Conservation (phyloP, 2,329 filamentous ascomycete genomes). For the Aspergillus piperis region DNA sequence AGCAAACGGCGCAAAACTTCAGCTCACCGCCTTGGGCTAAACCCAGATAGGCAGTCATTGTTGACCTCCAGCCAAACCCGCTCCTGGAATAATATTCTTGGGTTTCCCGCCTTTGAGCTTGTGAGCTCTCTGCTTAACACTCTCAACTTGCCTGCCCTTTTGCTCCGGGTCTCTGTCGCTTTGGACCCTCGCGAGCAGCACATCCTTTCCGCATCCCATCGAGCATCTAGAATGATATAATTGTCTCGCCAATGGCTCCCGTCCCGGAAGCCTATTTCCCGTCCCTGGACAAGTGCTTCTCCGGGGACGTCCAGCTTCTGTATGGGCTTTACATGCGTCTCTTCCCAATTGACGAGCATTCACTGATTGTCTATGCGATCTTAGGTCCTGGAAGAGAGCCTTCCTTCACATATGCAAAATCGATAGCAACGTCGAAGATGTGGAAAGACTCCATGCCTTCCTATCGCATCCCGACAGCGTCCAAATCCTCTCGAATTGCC, state of each 20-base stretch:
- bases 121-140: conserved; percentile 16
- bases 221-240: conserved; percentile 43
- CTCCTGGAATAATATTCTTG: conserved; percentile 33
- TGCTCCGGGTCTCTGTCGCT: background rate
- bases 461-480: conserved; percentile 69
- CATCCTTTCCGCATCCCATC: conserved; percentile 14
- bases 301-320: conserved; percentile 77
- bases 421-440: conserved; percentile 52
- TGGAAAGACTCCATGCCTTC: conserved; percentile 65
- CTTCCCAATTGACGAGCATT: background rate
- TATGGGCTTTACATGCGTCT: conserved; percentile 43
- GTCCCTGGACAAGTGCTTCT: conserved; percentile 80
- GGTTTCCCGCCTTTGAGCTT: conserved; percentile 28
- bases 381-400: conserved; percentile 62
- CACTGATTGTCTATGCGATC: conserved; percentile 23
- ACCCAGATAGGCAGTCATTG: conserved; percentile 40
- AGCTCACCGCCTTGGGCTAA: conserved; percentile 38
- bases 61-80: conserved; percentile 34
- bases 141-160: conserved; percentile 6
- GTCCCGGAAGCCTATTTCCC: conserved; percentile 76
- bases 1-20: conserved; percentile 24
- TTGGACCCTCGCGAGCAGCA: conserved; percentile 8
- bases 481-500: conserved; percentile 67
- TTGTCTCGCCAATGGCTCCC: conserved; percentile 63
- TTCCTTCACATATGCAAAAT: conserved; percentile 54